A percentile compares a stretch with the other conserved stretches of the same genome.
Conservation (phyloP, 2,329 filamentous ascomycete genomes). For the Didymella keratinophila region DNA sequence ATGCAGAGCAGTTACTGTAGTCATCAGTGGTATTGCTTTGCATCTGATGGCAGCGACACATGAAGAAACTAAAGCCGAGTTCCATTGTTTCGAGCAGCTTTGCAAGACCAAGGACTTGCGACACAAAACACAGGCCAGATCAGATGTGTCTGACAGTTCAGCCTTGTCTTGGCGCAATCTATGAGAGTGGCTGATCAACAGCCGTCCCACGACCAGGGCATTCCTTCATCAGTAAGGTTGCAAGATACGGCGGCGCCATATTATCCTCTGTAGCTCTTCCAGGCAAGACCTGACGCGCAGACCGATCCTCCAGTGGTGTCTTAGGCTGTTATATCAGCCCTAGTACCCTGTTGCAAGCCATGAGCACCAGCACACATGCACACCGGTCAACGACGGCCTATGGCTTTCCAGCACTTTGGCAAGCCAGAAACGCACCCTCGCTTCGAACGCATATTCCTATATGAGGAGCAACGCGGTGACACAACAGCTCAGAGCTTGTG, state of each 20-base stretch:
- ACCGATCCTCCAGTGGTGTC: background rate
- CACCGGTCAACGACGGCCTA: conserved; percentile 12
- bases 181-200: conserved; percentile 3
- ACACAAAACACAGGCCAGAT: conserved; percentile 15
- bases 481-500: conserved; percentile 35
- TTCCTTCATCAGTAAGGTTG: conserved; percentile 14
- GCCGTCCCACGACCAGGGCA: conserved; percentile 7
- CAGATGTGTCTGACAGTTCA: conserved; percentile 19
- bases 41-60: background rate
- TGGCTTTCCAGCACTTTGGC: conserved; percentile 21
- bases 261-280: background rate
- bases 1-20: background rate
- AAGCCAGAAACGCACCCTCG: conserved; percentile 21
- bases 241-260: conserved; percentile 5
- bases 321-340: background rate
- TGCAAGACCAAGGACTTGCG: background rate
- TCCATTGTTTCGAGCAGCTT: background rate
- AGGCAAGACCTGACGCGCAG: background rate
- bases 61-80: background rate
- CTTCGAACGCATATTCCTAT: conserved; percentile 2
- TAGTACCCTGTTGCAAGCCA: conserved; percentile 3
- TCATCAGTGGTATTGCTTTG: background rate
- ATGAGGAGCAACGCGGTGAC: conserved; percentile 25
- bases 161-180: conserved; percentile 23
- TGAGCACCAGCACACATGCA: conserved; percentile 8